Conservation (phyloP, 768 basidiomycete species). For the Russula dissimulans region DNA sequence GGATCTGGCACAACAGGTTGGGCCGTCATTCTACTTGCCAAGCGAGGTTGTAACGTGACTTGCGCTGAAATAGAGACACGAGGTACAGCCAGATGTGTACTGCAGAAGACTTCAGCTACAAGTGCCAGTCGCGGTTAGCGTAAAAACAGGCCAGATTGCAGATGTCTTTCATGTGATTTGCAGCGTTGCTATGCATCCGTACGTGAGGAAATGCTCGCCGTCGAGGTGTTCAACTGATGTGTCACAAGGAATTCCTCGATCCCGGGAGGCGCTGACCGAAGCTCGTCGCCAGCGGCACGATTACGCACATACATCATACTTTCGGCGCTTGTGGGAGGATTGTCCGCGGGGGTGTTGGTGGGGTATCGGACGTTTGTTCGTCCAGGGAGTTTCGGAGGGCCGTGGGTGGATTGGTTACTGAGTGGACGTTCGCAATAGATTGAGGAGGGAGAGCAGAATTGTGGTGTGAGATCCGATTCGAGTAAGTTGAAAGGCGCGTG, state of each 20-base stretch:
- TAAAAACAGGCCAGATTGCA: constrained; percentile 74
- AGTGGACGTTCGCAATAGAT: constrained; percentile 42
- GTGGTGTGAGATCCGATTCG: constrained; percentile 1
- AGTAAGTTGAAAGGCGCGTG: constrained; percentile 6
- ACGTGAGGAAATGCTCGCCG: constrained; percentile 27
- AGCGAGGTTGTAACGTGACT: background rate
- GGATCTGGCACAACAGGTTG: constrained; percentile 88
- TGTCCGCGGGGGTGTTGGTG: constrained; percentile 63
- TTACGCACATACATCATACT: constrained; percentile 64
- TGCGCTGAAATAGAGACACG: constrained; percentile 63
- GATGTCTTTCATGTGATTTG: constrained; percentile 85
- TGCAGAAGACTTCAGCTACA: constrained; percentile 82
- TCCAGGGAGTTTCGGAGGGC: constrained; percentile 52
- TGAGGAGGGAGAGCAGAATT: constrained; percentile 11
- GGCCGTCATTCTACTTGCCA: constrained; percentile 18
- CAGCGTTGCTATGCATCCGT: constrained; percentile 82
- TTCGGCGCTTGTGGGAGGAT: constrained; percentile 65
- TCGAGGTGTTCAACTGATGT: constrained; percentile 9
- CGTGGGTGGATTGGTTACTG: constrained; percentile 61
- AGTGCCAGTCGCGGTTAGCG: constrained; percentile 90
- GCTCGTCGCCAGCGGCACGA: constrained; percentile 57
- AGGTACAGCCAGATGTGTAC: constrained; percentile 98
- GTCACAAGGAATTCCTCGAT: constrained; percentile 37
- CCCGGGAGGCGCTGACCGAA: constrained; percentile 78
- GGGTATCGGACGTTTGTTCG: constrained; percentile 58